phyloP scores from a whole-genome alignment of 1,284 basidiomycete species.

The Ganoderma boninense region DNA sequence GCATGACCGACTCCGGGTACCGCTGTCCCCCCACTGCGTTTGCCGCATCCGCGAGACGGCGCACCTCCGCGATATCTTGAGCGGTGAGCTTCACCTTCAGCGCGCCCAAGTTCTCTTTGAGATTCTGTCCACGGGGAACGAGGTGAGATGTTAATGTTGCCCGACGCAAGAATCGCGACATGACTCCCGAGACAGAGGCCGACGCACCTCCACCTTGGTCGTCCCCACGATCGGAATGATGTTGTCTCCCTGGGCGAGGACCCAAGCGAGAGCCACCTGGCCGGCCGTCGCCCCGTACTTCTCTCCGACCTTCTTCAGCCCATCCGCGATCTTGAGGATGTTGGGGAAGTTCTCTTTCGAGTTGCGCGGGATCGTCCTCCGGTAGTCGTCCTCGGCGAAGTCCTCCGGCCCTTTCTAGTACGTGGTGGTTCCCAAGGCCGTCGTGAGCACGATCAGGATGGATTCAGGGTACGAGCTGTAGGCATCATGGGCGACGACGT shows the following conservation, averaged over 20 bases:
- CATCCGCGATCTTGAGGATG: slow-evolving; percentile 52
- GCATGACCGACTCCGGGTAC: slow-evolving; percentile 18
- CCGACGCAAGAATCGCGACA: background rate
- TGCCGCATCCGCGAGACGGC: slow-evolving; percentile 35
- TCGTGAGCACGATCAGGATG: background rate
- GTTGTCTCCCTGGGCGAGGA: slow-evolving; percentile 46
- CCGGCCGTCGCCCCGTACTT: slow-evolving; percentile 47
- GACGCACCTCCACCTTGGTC: slow-evolving; percentile 30
- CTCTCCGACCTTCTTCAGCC: slow-evolving; percentile 43
- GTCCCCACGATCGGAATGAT: slow-evolving; percentile 50
- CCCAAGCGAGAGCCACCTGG: slow-evolving; percentile 55
- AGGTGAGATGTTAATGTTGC: too few species aligned
- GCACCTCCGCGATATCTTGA: slow-evolving; percentile 41
- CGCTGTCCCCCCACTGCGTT: slow-evolving; percentile 28
- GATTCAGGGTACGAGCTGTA: background rate
- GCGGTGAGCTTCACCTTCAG: slow-evolving; percentile 37
- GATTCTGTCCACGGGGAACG: slow-evolving; percentile 31
- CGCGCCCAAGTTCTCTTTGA: slow-evolving; percentile 45
- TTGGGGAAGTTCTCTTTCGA: slow-evolving; percentile 53
- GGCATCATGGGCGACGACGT: background rate
- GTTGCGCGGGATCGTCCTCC: slow-evolving; percentile 46
- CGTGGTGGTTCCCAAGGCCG: background rate
- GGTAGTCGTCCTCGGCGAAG: slow-evolving; percentile 58
- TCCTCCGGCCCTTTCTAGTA: slow-evolving; percentile 46
- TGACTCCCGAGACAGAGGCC: background rate